Conservation (phyloP, 140 eudicot genomes). For the Senecio squalidus region DNA sequence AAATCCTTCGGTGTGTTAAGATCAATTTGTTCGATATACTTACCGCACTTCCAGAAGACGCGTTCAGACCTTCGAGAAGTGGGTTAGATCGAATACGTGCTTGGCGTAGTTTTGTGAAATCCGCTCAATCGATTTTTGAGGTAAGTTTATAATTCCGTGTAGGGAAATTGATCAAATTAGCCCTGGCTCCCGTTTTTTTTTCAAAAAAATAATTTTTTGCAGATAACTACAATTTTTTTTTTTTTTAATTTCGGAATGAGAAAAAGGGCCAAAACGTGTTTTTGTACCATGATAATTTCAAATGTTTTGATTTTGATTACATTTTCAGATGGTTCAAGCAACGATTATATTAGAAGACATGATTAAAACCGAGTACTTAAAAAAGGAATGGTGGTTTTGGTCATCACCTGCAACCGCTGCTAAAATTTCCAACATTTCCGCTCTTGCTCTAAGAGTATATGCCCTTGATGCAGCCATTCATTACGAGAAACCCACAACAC, state of each 20-base stretch:
- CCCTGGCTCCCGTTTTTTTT: background rate
- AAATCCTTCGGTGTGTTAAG: constrained; percentile 65
- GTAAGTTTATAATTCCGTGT: constrained; percentile 23
- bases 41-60: constrained; percentile 74
- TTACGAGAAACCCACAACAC: constrained; percentile 40
- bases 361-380: constrained; percentile 51
- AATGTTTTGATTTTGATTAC: too few relatives aligned
- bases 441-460: constrained; percentile 76
- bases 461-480: constrained; percentile 69
- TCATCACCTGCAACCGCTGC: constrained; percentile 87
- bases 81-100: constrained; percentile 45
- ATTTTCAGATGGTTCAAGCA: constrained; percentile 56
- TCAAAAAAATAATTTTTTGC: too few relatives aligned
- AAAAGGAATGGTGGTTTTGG: constrained; percentile 95
- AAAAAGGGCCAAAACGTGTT: too few relatives aligned
- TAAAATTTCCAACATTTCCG: constrained; percentile 66
- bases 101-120: constrained; percentile 86
- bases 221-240: too few relatives aligned
- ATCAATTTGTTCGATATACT: constrained; percentile 80
- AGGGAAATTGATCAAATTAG: background rate
- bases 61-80: constrained; percentile 57
- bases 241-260: too few relatives aligned
- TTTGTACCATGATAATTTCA: background rate
- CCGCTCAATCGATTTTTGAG: constrained; percentile 78
- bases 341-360: constrained; percentile 50